Conservation (phyloP, 192 early-diverging fungal species). For the Coemansia sp. region DNA sequence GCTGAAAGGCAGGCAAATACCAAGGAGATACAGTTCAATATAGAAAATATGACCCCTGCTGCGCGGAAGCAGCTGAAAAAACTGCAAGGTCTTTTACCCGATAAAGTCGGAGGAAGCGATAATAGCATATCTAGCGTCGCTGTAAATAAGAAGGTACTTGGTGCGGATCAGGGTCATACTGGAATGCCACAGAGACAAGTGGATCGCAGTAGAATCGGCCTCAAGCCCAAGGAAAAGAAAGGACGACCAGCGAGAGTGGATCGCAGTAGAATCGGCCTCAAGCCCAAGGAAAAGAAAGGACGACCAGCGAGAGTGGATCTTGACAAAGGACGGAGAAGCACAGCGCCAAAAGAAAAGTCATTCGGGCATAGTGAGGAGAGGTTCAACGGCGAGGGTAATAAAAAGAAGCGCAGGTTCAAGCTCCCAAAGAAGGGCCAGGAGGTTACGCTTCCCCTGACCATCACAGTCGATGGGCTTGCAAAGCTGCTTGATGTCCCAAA, state of each 20-base stretch:
- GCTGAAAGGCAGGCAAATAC: background rate
- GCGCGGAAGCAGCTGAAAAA: background rate
- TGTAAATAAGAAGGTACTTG: background rate
- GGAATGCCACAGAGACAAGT: background rate
- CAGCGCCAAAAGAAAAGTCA: background rate
- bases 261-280: background rate
- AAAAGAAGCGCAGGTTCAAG: slow-evolving; percentile 29
- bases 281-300: background rate
- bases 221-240: background rate
- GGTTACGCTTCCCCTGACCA: slow-evolving; percentile 75
- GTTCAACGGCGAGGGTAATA: background rate
- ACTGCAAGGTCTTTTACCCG: background rate
- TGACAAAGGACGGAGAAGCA: background rate
- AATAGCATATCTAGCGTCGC: background rate
- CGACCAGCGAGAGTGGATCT: background rate
- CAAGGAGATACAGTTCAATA: background rate
- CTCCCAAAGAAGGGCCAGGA: slow-evolving; percentile 53
- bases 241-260: background rate
- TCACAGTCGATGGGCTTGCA: slow-evolving; percentile 81
- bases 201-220: background rate
- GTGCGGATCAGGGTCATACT: background rate
- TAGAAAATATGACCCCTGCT: background rate
- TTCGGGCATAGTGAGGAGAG: background rate
- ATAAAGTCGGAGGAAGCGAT: background rate
- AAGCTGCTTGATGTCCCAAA: slow-evolving; percentile 73